phyloP scores from a whole-genome alignment of 2,329 filamentous ascomycete genomes.

The Pseudogymnoascus sp. region DNA sequence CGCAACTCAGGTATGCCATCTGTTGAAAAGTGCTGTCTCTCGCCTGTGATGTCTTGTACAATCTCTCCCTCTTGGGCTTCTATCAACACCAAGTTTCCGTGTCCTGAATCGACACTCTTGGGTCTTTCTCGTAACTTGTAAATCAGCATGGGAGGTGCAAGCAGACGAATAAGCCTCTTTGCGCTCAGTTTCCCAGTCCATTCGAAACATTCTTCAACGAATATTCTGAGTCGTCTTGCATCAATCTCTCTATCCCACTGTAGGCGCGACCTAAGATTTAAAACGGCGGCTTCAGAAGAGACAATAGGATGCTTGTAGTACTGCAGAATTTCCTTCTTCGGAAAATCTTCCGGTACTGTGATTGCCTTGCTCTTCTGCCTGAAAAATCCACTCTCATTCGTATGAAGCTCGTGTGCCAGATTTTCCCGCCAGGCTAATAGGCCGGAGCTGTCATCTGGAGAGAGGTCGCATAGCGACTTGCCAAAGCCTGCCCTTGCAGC shows the following conservation, averaged over 20 bases:
- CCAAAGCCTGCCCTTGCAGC: constrained; percentile 86
- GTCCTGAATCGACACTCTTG: constrained; percentile 30
- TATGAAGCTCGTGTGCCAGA: constrained; percentile 66
- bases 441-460: constrained; percentile 48
- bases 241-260: constrained; percentile 59
- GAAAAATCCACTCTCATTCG: constrained; percentile 79
- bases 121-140: constrained; percentile 44
- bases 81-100: constrained; percentile 29
- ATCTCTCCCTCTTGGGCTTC: constrained; percentile 43
- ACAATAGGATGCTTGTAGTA: constrained; percentile 87
- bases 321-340: constrained; percentile 66
- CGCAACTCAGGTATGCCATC: constrained; percentile 72
- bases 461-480: constrained; percentile 59
- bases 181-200: constrained; percentile 76
- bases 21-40: constrained; percentile 62
- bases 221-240: constrained; percentile 58
- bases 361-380: constrained; percentile 65
- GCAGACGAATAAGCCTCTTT: constrained; percentile 71
- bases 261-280: constrained; percentile 44
- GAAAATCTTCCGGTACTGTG: constrained; percentile 71
- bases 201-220: constrained; percentile 72
- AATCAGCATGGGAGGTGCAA: constrained; percentile 68
- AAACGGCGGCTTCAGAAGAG: constrained; percentile 52
- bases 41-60: constrained; percentile 59
- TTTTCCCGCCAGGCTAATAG: constrained; percentile 63